Conservation (phyloP, 2,329 filamentous ascomycete species). For the Xylaria sp. region DNA sequence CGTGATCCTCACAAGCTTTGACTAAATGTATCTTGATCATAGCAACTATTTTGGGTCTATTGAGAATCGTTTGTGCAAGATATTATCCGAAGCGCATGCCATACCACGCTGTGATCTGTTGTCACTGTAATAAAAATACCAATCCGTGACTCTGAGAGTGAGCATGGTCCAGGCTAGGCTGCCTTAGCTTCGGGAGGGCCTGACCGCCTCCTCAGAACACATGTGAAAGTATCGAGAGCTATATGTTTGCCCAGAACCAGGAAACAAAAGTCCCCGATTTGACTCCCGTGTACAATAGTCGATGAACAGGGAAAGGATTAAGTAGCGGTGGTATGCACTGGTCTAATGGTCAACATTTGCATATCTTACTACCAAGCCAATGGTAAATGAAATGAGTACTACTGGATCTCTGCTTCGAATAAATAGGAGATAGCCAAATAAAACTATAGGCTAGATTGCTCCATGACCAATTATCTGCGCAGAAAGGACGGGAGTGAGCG, state of each 20-base stretch:
- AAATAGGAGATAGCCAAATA: conserved; percentile 8
- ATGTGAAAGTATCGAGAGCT: conserved; percentile 25
- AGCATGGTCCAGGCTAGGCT: conserved; percentile 21
- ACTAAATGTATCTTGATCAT: neutral
- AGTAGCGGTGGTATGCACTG: conserved; percentile 8
- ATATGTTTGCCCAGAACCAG: conserved; percentile 24
- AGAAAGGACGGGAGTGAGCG: conserved; percentile 17
- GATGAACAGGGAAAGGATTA: conserved; percentile 11
- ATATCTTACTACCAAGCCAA: conserved; percentile 13
- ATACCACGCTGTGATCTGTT: neutral
- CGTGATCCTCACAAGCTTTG: neutral
- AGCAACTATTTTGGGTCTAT: conserved; percentile 4
- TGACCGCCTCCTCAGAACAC: conserved; percentile 20
- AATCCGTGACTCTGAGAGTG: conserved; percentile 17
- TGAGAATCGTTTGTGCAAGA: conserved; percentile 2
- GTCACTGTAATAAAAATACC: conserved; percentile 11
- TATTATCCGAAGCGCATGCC: conserved; percentile 14
- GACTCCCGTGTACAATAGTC: conserved; percentile 1
- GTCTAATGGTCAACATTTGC: conserved; percentile 12
- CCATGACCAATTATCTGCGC: conserved; percentile 11
- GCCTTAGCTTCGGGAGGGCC: conserved; percentile 20
- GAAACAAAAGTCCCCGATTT: conserved; percentile 32
- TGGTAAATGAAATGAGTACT: conserved; percentile 16
- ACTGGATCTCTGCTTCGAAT: conserved; percentile 5
- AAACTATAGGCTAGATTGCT: conserved; percentile 23